phyloP scores from a whole-genome alignment of 768 basidiomycete genomes.

The Cyathus striatus region DNA sequence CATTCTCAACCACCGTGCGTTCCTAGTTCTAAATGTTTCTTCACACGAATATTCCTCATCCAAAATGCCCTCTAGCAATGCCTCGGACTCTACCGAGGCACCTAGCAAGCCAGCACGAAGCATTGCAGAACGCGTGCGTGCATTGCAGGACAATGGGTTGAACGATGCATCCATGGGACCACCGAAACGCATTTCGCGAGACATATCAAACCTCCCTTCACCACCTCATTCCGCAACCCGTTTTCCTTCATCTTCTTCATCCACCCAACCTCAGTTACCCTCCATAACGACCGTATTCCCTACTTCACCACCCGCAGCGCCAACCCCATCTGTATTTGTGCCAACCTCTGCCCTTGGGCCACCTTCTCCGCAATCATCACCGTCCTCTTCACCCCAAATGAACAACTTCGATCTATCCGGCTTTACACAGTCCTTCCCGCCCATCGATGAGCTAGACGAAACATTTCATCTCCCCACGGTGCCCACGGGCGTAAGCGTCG shows the following conservation, averaged over 20 bases:
- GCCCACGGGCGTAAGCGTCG: slow-evolving; percentile 31
- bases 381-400: slow-evolving; percentile 56
- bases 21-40: too few relatives aligned
- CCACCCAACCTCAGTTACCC: too few relatives aligned
- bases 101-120: slow-evolving; percentile 50
- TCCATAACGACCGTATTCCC: slow-evolving; percentile 18
- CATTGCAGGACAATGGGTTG: slow-evolving; percentile 70
- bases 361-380: slow-evolving; percentile 68
- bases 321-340: slow-evolving; percentile 56
- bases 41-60: too few relatives aligned
- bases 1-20: slow-evolving; percentile 27
- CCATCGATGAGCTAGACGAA: slow-evolving; percentile 73
- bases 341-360: slow-evolving; percentile 69
- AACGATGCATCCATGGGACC: slow-evolving; percentile 37
- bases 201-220: slow-evolving; percentile 35
- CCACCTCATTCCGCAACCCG: slow-evolving; percentile 36
- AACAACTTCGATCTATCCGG: slow-evolving; percentile 37
- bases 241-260: slow-evolving; percentile 21
- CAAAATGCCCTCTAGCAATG: slow-evolving; percentile 7
- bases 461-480: slow-evolving; percentile 44
- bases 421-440: slow-evolving; percentile 66
- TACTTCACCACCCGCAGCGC: slow-evolving; percentile 25
- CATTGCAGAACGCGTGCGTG: slow-evolving; percentile 78
- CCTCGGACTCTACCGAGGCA: slow-evolving; percentile 22
- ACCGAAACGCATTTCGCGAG: slow-evolving; percentile 55